Conservation (phyloP, 2,329 filamentous ascomycete genomes). For the Chalaropsis ovoidea region DNA sequence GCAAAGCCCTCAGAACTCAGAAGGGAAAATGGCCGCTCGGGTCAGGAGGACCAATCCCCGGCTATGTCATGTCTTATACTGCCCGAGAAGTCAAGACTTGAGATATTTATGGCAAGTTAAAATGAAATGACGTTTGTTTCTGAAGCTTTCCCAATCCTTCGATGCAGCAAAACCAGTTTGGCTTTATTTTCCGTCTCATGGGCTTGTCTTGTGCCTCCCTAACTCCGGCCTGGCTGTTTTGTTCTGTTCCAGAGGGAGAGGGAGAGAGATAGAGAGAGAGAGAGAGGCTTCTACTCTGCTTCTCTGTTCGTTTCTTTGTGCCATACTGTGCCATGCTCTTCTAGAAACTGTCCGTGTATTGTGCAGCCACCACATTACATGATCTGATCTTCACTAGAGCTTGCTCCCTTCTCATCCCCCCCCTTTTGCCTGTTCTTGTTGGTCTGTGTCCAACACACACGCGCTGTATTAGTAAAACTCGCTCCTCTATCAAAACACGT, state of each 20-base stretch:
- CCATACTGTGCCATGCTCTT: no score
- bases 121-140: neutral
- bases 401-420: neutral
- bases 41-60: slow-evolving; percentile 1
- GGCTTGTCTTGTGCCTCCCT: neutral
- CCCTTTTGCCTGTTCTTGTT: neutral
- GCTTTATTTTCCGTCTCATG: slow-evolving; percentile 4
- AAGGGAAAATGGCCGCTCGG: neutral
- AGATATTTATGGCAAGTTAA: slow-evolving; percentile 3
- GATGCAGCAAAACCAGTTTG: neutral
- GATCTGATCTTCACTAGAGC: neutral
- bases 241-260: neutral
- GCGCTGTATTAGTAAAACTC: neutral
- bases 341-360: no score
- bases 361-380: neutral
- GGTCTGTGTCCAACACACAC: neutral
- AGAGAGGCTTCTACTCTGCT: no score
- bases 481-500: neutral
- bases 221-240: neutral
- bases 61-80: neutral
- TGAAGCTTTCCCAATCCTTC: slow-evolving; percentile 5
- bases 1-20: neutral
- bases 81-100: neutral
- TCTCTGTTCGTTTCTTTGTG: no score
- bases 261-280: no score